Percentiles rank a stretch among this genome's conserved stretches.
These are phyloP conservation scores for Russula foetens DNA, from an alignment of 768 basidiomycete species.

Conservation along the genomic window DNA sequence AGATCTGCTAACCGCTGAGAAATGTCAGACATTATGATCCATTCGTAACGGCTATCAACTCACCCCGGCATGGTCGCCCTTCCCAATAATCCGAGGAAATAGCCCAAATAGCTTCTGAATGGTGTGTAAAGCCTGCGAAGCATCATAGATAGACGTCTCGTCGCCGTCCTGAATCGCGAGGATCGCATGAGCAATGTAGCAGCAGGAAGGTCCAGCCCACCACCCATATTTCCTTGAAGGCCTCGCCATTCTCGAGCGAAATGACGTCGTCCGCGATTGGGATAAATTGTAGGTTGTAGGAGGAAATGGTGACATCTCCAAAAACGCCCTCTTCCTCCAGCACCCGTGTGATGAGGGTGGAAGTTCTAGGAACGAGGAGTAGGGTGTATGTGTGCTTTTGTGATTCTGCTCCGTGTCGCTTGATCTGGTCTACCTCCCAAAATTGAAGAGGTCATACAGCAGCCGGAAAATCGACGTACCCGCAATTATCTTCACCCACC, in stretches of 20 bases:
- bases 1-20: conserved; percentile 68
- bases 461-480: conserved; percentile 43
- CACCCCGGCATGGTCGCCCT: conserved; percentile 82
- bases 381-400: conserved; percentile 80
- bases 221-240: conserved; percentile 86
- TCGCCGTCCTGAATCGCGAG: conserved; percentile 68
- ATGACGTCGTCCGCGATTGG: conserved; percentile 90
- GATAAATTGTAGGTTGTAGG: conserved; percentile 90
- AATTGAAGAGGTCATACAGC: conserved; percentile 19
- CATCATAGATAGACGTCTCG: conserved; percentile 82
- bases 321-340: conserved; percentile 96
- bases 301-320: conserved; percentile 82
- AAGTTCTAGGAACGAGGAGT: conserved; percentile 80
- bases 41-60: conserved; percentile 18
- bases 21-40: not conserved
- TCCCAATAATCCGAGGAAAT: conserved; percentile 88
- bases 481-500: conserved; percentile 81
- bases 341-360: conserved; percentile 76
- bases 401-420: conserved; percentile 60
- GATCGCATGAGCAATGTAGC: conserved; percentile 6
- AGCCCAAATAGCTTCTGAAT: conserved; percentile 79
- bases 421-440: conserved; percentile 74
- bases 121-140: conserved; percentile 76
- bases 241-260: conserved; percentile 78
- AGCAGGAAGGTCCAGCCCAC: conserved; percentile 39